Base-by-base conservation (phyloP, 352 stramenopile species). In the Phytophthora palmivora region DNA sequence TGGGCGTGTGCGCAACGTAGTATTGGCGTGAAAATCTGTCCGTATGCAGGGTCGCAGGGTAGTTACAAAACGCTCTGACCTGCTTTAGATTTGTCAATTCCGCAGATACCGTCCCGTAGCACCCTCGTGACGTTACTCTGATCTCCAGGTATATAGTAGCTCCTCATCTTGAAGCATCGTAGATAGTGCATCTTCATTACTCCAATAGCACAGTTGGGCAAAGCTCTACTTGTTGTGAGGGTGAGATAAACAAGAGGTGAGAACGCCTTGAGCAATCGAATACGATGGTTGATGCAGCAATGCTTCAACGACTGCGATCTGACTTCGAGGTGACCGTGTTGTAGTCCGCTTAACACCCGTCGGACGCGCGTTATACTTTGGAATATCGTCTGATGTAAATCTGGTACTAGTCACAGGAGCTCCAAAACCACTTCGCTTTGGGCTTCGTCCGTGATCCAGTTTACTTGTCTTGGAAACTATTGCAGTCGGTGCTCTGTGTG, bases 261-360 rank as follows among this genome's bases (percentile, higher is more conserved):
- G 46, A 0, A 47, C 57, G 2, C 49, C 53, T 28, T 70, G 26
- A 0, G 56, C 36, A 9, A 74, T 63, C 12, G 67, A 74, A 38
- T 64, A 78, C 4, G 66, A 66, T 4, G 66, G 66, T 16, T 53
- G 48, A 16, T 76, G 67, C 46, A 79, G 45, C 42, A 79, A 51
- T 36, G 67, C 53, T n/a, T 76, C 58, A 10, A 71, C 49, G 4
- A 68, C 58, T 12, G 51, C 54, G 12, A 65, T 21, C 8, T 62
- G 66, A 44, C 45, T 68, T 33, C 63, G 48, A 24, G 61, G 56
- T 4, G 67, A 75, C 30, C 50, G 59, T 45, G 34, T 53, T 44
- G 48, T 11, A 26, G 37, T 37, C 18, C 47, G 46, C 22, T 70
- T 70, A 18, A 58, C 21, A 5, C 34, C 6, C 12, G 55, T 37